These are phyloP conservation scores for Tinospora cordifolia DNA, from an alignment of 164 flowering plant species.

Conservation along the genomic window DNA sequence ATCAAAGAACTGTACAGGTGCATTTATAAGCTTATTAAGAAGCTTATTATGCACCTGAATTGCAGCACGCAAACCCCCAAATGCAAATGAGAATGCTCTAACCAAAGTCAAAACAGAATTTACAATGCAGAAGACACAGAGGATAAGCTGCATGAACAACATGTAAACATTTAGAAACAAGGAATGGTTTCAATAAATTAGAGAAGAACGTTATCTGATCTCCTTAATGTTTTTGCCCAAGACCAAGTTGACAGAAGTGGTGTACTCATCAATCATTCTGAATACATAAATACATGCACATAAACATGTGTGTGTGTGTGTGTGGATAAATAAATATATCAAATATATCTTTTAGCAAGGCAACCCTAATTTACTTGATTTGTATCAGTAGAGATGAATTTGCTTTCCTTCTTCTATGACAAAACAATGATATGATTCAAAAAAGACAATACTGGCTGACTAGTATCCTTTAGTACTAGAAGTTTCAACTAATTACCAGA, in stretches of 20 bases:
- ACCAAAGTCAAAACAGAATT: constrained; percentile 72
- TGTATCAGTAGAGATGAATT: background rate
- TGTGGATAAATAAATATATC: too few relatives aligned
- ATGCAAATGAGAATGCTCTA: constrained; percentile 92
- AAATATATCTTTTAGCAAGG: too few relatives aligned
- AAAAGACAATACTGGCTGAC: background rate
- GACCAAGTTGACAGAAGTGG: background rate
- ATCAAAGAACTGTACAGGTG: constrained; percentile 81
- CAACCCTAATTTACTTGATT: too few relatives aligned
- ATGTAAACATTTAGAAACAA: background rate
- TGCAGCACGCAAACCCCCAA: constrained; percentile 89
- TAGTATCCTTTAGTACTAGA: background rate
- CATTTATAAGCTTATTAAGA: constrained; percentile 49
- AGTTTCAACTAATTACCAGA: constrained; percentile 43
- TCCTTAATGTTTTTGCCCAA: background rate
- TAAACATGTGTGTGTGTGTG: too few relatives aligned
- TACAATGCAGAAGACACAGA: constrained; percentile 51
- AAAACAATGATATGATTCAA: background rate
- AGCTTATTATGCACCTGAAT: constrained; percentile 60
- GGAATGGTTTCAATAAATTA: background rate
- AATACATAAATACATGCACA: background rate
- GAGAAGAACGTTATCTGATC: background rate
- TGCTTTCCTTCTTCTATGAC: background rate
- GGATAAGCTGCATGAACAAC: constrained; percentile 48
- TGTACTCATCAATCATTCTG: background rate